Conservation (phyloP, 2,329 filamentous ascomycete species). For the Stemphylium beticola region DNA sequence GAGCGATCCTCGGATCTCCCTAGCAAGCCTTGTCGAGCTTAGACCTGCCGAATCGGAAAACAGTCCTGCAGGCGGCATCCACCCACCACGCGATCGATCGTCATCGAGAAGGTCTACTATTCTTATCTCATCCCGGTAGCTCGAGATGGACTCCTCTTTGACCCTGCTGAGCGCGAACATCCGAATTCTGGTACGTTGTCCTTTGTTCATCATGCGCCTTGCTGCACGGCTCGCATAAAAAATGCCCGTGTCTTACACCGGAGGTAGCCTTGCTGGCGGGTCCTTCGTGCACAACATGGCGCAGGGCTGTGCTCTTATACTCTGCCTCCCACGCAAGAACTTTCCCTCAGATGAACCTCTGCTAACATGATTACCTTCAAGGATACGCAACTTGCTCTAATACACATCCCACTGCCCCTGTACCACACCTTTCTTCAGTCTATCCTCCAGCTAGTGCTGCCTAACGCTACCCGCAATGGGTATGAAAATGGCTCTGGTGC, state of each 20-base stretch:
- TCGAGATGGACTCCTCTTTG: conserved; percentile 54
- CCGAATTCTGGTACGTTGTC: conserved; percentile 54
- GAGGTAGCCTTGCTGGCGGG: conserved; percentile 31
- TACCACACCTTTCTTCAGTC: conserved; percentile 82
- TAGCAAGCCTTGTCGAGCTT: conserved; percentile 36
- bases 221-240: conserved; percentile 24
- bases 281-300: conserved; percentile 35
- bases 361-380: conserved; percentile 56
- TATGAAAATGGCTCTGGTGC: conserved; percentile 37
- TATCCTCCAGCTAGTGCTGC: conserved; percentile 83
- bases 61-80: conserved; percentile 37
- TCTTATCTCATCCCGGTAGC: conserved; percentile 38
- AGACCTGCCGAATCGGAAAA: conserved; percentile 27
- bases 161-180: conserved; percentile 57
- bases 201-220: conserved; percentile 31
- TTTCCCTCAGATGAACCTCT: conserved; percentile 25
- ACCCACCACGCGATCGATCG: conserved; percentile 37
- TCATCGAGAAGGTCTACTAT: conserved; percentile 32
- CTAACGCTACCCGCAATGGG: conserved; percentile 54
- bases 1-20: conserved; percentile 24
- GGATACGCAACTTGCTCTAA: conserved; percentile 86
- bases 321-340: conserved; percentile 32
- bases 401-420: conserved; percentile 84
- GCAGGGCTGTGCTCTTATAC: conserved; percentile 40
- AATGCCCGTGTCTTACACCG: conserved; percentile 28